phyloP scores from a whole-genome alignment of 78 protist species.

The Creolimax fragrantissima region DNA sequence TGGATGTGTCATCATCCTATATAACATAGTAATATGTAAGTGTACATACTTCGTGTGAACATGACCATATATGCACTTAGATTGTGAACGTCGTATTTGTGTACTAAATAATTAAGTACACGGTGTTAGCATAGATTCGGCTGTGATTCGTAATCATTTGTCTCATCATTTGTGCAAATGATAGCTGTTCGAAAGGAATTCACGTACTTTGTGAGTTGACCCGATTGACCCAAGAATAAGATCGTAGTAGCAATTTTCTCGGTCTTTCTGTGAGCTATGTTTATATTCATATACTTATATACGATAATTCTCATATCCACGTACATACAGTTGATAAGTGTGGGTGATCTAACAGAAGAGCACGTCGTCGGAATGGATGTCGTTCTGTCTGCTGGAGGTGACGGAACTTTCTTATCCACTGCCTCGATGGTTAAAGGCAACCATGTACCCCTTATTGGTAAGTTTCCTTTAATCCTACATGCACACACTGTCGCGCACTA shows the following conservation, averaged over 20 bases:
- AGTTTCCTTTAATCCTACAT: not conserved
- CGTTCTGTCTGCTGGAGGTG: not conserved
- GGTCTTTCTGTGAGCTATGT: too few relatives aligned
- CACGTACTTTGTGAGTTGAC: too few relatives aligned
- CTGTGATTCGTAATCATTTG: too few relatives aligned
- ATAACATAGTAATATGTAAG: not conserved
- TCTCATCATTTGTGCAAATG: too few relatives aligned
- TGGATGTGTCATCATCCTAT: too few relatives aligned
- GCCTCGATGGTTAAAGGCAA: not conserved
- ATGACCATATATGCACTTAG: not conserved
- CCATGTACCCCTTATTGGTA: not conserved
- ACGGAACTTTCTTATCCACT: not conserved
- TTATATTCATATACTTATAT: too few relatives aligned
- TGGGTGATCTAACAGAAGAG: not conserved
- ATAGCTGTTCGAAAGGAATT: too few relatives aligned
- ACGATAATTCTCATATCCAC: not conserved
- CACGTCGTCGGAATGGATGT: not conserved
- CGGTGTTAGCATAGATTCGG: too few relatives aligned
- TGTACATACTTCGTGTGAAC: not conserved
- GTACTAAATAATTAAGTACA: too few relatives aligned
- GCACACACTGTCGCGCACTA: not conserved
- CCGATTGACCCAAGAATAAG: too few relatives aligned
- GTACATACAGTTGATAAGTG: not conserved
- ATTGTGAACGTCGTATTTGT: too few relatives aligned
- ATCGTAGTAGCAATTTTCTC: too few relatives aligned